phyloP scores from a whole-genome alignment of 495 filamentous ascomycete species.

The Coniosporium apollinis region DNA sequence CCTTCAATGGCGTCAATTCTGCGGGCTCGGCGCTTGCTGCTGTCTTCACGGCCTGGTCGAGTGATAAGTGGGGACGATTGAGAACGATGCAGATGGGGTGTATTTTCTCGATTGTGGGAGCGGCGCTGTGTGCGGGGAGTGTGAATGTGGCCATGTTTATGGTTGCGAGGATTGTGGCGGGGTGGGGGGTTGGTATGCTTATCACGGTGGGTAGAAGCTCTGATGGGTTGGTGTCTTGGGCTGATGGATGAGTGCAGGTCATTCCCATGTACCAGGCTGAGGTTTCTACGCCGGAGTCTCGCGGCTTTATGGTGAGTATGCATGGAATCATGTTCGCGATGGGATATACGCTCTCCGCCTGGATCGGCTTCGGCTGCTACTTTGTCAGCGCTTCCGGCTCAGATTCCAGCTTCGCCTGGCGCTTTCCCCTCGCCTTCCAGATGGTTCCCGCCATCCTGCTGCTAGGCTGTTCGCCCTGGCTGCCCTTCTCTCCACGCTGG shows the following conservation, averaged over 20 bases:
- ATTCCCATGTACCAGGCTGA: constrained; percentile 16
- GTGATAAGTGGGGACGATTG: constrained; percentile 8
- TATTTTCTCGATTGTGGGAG: constrained; percentile 9
- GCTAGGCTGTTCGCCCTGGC: constrained; percentile 7
- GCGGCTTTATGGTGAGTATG: constrained; percentile 15
- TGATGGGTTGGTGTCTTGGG: not conserved
- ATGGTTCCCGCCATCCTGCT: constrained; percentile 10
- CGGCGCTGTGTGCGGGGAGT: constrained; percentile 10
- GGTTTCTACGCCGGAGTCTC: constrained; percentile 10
- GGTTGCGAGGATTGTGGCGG: constrained; percentile 8
- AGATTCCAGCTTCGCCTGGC: constrained; percentile 5
- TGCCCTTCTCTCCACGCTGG: constrained; percentile 13
- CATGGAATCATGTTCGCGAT: constrained; percentile 15
- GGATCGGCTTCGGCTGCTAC: constrained; percentile 15
- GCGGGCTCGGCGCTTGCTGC: constrained; percentile 15
- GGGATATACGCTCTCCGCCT: constrained; percentile 9
- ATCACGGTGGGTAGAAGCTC: constrained; percentile 1
- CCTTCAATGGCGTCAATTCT: constrained; percentile 32
- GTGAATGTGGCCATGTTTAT: constrained; percentile 14
- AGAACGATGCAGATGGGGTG: constrained; percentile 12
- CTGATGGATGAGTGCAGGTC: not conserved
- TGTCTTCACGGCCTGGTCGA: constrained; percentile 4
- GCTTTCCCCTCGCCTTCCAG: constrained; percentile 14
- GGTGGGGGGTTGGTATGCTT: constrained; percentile 10
- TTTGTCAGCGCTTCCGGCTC: constrained; percentile 4